Evolutionary conservation across 306 rosid species (phyloP), one percentile per base, ranked within the genome.

Genomic region (Trifolium fragiferum): DNA sequence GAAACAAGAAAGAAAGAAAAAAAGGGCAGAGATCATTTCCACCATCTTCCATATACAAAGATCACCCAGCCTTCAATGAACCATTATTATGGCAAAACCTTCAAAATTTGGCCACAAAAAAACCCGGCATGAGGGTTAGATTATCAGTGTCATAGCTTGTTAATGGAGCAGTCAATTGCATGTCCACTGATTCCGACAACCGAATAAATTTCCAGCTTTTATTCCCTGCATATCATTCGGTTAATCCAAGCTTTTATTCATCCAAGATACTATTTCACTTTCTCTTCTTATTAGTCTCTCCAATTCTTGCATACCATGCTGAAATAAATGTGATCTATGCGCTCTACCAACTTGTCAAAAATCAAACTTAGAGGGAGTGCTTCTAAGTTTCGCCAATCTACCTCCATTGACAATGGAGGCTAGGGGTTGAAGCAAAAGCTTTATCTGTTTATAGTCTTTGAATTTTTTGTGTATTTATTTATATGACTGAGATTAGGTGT

Each of bases 21-120:
- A 61, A 30, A 76, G 84, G 74, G 67, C 38, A 47, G 76, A 82
- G 72, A 84, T 71, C 83, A 67, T 77, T 76, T 67, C 85, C 68
- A 66, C 72, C 82, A 46, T 70, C 53, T 43, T 49, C 68, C 72
- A 73, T 91, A 83, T 85, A 86, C 92, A 91, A 84, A 80, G 60
- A 79, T 49, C 66, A 40, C 85, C 84, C 68, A 16, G 65, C 81
- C 80, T 25, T 25, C 68, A 51, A 21, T 37, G 33, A 53, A 16
- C 47, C 75, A 37, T 40, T 67, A 46, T 8, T 47, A 62, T 66
- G 83, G 92, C 87, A 82, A 87, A 66, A 81, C 72, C 76, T 80
- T 77, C 78, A 87, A 87, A 76, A 85, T 53, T 80, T 87, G 82
- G 86, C 85, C 90, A 71, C 68, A 77, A 14, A 18, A 63, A 9